Evolutionary conservation across 768 basidiomycete species (phyloP).

Genomic region (Dictyophora rubrovolvata): DNA sequence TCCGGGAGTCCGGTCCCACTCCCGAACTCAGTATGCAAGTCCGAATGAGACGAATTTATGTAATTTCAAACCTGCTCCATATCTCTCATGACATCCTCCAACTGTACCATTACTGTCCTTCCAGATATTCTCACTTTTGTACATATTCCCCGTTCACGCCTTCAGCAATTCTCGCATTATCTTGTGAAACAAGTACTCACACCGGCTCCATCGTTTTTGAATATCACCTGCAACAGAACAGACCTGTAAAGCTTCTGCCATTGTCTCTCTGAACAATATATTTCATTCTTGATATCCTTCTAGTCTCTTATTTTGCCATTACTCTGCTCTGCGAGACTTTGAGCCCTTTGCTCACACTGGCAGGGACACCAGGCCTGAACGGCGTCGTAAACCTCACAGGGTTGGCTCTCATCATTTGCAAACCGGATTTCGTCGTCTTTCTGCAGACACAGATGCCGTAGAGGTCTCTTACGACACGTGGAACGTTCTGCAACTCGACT

Average conservation of each 20-base stretch:
- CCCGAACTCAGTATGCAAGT: background rate
- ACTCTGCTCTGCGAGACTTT: constrained; percentile 46
- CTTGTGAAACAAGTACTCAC: constrained; percentile 62
- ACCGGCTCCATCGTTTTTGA: constrained; percentile 57
- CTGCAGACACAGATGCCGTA: constrained; percentile 25
- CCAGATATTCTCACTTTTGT: constrained; percentile 64
- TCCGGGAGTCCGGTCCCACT: background rate
- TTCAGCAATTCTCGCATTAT: constrained; percentile 45
- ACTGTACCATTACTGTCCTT: constrained; percentile 54
- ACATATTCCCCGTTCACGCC: constrained; percentile 63
- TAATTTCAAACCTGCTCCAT: background rate
- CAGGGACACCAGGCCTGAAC: constrained; percentile 31
- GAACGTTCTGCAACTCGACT: constrained; percentile 75
- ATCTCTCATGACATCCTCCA: constrained; percentile 10
- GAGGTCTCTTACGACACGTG: constrained; percentile 67
- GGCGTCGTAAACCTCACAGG: constrained; percentile 31
- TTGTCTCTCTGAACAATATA: constrained; percentile 12
- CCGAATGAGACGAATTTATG: background rate
- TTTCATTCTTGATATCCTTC: background rate
- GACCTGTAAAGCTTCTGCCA: constrained; percentile 36
- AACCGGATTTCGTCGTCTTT: background rate
- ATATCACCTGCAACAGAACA: constrained; percentile 68
- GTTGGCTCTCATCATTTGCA: constrained; percentile 22
- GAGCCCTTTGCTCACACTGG: constrained; percentile 43
- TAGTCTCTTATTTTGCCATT: constrained; percentile 54